Evolutionary conservation across 495 filamentous ascomycete species (phyloP).

Genomic region (Cenococcum geophilum): DNA sequence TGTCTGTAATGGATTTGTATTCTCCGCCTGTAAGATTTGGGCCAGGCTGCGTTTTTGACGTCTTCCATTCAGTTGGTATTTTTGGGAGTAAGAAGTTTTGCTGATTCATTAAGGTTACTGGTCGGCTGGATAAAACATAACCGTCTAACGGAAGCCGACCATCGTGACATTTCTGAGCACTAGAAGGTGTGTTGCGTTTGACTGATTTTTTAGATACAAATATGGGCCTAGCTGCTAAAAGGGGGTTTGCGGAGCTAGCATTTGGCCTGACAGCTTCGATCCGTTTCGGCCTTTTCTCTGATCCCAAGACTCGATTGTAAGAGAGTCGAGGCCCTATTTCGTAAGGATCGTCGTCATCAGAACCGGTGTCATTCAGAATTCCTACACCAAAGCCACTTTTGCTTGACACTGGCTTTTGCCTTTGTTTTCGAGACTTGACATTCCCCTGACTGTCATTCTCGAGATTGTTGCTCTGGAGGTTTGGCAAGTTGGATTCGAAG

Average conservation of each 20-base stretch:
- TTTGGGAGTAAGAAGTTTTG: slow-evolving; percentile 67
- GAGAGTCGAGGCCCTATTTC: slow-evolving; percentile 84
- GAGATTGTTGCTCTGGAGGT: slow-evolving; percentile 21
- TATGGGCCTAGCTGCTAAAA: slow-evolving; percentile 60
- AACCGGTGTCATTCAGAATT: slow-evolving; percentile 87
- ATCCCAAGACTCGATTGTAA: slow-evolving; percentile 80
- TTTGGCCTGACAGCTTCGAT: slow-evolving; percentile 38
- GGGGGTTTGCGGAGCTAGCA: slow-evolving; percentile 52
- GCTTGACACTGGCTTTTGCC: slow-evolving; percentile 36
- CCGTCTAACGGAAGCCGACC: slow-evolving; percentile 79
- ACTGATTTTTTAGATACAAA: slow-evolving; percentile 72
- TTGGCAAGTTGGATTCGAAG: slow-evolving; percentile 34
- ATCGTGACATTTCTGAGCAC: slow-evolving; percentile 78
- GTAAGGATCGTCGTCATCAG: slow-evolving; percentile 96
- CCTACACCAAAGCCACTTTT: slow-evolving; percentile 71
- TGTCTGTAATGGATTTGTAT: slow-evolving; percentile 66
- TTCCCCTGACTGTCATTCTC: slow-evolving; percentile 7
- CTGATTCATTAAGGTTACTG: slow-evolving; percentile 47
- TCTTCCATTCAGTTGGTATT: slow-evolving; percentile 73
- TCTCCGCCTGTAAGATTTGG: slow-evolving; percentile 12
- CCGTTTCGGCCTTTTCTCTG: slow-evolving; percentile 73
- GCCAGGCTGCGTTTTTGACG: slow-evolving; percentile 48
- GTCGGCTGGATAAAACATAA: slow-evolving; percentile 62
- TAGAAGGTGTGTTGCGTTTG: slow-evolving; percentile 49
- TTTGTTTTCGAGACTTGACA: slow-evolving; percentile 11